phyloP scores from a whole-genome alignment of 495 filamentous ascomycete species.

The Pyrenopolyporus hunteri region DNA sequence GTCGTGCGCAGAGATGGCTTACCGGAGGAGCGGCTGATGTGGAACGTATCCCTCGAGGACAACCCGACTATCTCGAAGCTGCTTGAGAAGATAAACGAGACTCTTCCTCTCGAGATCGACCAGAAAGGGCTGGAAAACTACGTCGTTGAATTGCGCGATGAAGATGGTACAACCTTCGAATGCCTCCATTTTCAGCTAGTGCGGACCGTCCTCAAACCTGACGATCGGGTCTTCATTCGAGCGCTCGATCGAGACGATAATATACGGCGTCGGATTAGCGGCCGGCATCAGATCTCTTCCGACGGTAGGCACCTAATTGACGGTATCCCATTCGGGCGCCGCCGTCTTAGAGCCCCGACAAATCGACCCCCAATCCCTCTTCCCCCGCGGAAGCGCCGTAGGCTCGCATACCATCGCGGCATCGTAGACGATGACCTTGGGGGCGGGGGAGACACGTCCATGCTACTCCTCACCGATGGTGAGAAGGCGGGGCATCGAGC shows the following conservation, averaged over 20 bases:
- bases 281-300: conserved; percentile 80
- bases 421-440: conserved; percentile 40
- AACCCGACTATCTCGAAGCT: conserved; percentile 78
- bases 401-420: conserved; percentile 54
- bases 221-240: conserved; percentile 86
- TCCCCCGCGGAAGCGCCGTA: conserved; percentile 74
- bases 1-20: conserved; percentile 80
- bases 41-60: conserved; percentile 64
- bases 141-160: conserved; percentile 72
- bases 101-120: conserved; percentile 80
- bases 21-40: conserved; percentile 76
- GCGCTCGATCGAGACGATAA: conserved; percentile 78
- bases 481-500: conserved; percentile 19
- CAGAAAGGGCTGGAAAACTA: conserved; percentile 95
- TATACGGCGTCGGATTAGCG: conserved; percentile 73
- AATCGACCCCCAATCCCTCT: conserved; percentile 74
- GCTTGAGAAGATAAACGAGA: conserved; percentile 80
- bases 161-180: conserved; percentile 70
- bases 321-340: conserved; percentile 85
- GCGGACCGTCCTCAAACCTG: conserved; percentile 72
- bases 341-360: conserved; percentile 62
- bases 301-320: conserved; percentile 87
- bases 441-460: conserved; percentile 37
- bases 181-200: conserved; percentile 87
- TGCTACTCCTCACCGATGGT: conserved; percentile 48